Evolutionary conservation across 257 asterid species (phyloP).

Genomic region (Plectranthus barbatus): DNA sequence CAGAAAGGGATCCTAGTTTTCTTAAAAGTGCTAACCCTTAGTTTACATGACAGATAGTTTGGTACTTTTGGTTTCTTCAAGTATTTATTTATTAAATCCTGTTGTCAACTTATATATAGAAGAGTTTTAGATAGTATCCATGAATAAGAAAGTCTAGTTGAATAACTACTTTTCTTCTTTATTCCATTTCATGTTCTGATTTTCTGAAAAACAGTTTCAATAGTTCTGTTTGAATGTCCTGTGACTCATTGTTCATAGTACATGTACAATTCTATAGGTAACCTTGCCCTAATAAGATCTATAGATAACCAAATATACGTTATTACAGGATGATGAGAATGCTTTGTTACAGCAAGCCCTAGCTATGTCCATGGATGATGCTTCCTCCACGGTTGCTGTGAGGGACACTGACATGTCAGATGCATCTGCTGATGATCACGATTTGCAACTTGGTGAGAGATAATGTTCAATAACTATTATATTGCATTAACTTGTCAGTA

Average conservation of each 20-base stretch:
- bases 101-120: background rate
- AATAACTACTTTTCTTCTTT: background rate
- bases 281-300: background rate
- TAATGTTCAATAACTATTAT: slow-evolving; percentile 3
- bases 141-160: background rate
- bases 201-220: background rate
- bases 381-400: slow-evolving; percentile 54
- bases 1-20: background rate
- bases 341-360: slow-evolving; percentile 95
- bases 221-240: slow-evolving; percentile 2
- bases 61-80: background rate
- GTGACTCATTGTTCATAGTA: background rate
- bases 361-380: slow-evolving; percentile 96
- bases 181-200: slow-evolving; percentile 3
- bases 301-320: slow-evolving; percentile 9
- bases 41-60: background rate
- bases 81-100: background rate
- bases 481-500: background rate
- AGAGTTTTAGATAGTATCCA: background rate
- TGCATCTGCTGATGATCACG: slow-evolving; percentile 91
- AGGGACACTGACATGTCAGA: slow-evolving; percentile 93
- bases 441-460: slow-evolving; percentile 74
- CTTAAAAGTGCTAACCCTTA: background rate
- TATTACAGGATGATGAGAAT: slow-evolving; percentile 89
- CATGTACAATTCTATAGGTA: background rate